These are phyloP conservation scores for Phaeophleospora eucalypticola DNA, from an alignment of 2,329 filamentous ascomycete genomes.

Conservation along the genomic window DNA sequence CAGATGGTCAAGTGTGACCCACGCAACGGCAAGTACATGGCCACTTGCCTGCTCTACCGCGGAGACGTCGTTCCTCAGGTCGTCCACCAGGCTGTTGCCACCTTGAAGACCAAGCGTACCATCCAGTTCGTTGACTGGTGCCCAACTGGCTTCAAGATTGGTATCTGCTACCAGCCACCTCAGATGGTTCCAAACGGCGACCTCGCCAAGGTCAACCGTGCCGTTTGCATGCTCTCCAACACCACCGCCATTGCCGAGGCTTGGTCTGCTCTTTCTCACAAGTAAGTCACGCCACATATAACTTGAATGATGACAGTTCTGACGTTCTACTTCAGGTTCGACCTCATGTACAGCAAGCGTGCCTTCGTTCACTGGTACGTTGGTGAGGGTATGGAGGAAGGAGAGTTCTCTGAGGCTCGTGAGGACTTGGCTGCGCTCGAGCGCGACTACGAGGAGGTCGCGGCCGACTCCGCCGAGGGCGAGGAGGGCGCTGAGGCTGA, in stretches of 20 bases:
- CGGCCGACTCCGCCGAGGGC: constrained; percentile 84
- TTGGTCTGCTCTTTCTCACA: constrained; percentile 92
- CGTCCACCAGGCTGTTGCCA: constrained; percentile 84
- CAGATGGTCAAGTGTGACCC: constrained; percentile 99
- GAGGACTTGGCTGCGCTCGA: constrained; percentile 97
- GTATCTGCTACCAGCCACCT: constrained; percentile 99
- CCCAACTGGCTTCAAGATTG: constrained; percentile 99
- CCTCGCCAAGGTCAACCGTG: constrained; percentile 94
- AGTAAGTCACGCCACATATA: constrained; percentile 39
- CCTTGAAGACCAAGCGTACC: constrained; percentile 98
- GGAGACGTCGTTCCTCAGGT: constrained; percentile 98
- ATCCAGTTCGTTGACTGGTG: constrained; percentile 99
- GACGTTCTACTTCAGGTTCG: constrained; percentile 53
- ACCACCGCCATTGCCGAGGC: constrained; percentile 98
- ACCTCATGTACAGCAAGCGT: constrained; percentile 99
- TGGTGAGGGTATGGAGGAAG: constrained; percentile 99
- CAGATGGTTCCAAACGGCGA: constrained; percentile 95
- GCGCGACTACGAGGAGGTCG: constrained; percentile 98
- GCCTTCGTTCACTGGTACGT: constrained; percentile 99
- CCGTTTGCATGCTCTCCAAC: constrained; percentile 99
- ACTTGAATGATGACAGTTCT: neutral
- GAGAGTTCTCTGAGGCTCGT: constrained; percentile 98
- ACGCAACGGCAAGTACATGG: constrained; percentile 99
- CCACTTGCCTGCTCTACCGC: constrained; percentile 94
- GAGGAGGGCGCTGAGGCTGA: constrained; percentile 83